These are phyloP conservation scores for Cutaneotrichosporon dermatis DNA, from an alignment of 1,284 basidiomycete genomes.

Conservation along the genomic window DNA sequence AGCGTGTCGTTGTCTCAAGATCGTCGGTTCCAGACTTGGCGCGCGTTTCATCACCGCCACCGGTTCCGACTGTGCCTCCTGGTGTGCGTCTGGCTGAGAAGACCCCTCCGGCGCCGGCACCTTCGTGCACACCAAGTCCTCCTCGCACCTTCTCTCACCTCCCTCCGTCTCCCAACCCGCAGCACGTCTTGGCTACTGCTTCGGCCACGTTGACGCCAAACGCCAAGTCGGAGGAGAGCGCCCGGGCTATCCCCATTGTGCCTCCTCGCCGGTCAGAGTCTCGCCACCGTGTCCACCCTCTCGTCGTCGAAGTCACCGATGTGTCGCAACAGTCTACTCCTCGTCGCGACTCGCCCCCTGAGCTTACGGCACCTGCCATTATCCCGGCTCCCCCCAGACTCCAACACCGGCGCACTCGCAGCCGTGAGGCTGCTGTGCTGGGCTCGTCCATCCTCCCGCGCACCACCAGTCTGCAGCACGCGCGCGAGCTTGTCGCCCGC, in stretches of 20 bases:
- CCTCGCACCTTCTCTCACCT: not conserved
- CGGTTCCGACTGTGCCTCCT: not conserved
- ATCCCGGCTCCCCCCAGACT: too few relatives aligned
- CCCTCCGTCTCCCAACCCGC: not conserved
- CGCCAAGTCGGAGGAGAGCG: too few relatives aligned
- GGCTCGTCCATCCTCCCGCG: not conserved
- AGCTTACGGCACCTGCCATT: too few relatives aligned
- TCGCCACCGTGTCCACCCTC: not conserved
- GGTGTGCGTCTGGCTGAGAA: not conserved
- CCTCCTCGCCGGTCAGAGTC: not conserved
- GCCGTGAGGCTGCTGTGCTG: too few relatives aligned
- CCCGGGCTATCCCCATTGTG: not conserved
- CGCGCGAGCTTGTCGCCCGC: not conserved
- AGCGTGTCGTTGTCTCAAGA: constrained; percentile 10
- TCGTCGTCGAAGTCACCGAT: not conserved
- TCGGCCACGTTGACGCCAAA: too few relatives aligned
- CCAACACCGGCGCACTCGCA: too few relatives aligned
- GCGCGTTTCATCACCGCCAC: not conserved
- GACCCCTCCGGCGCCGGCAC: not conserved
- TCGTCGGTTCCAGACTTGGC: constrained; percentile 10
- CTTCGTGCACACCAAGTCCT: not conserved
- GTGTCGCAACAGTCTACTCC: too few relatives aligned
- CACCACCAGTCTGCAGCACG: not conserved
- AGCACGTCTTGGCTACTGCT: not conserved
- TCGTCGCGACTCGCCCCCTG: not conserved